A percentile compares a stretch with the other conserved stretches of the same genome.
Conservation (phyloP, 2,329 filamentous ascomycete genomes). For the Talaromyces piceae region DNA sequence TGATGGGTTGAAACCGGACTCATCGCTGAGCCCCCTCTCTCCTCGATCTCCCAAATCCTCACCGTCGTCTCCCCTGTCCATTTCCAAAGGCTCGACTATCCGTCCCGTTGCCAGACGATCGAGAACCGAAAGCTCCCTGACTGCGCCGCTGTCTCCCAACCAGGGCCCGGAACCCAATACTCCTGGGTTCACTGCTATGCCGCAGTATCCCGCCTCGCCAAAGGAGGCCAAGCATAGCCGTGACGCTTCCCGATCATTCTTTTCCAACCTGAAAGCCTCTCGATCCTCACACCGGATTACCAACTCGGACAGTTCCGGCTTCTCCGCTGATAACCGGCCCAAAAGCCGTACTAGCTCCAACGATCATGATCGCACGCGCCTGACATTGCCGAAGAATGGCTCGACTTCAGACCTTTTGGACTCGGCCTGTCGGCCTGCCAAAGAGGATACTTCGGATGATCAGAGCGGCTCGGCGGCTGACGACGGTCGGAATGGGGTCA, state of each 20-base stretch:
- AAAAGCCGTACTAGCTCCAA: constrained; percentile 39
- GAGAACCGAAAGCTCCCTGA: constrained; percentile 21
- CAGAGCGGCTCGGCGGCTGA: constrained; percentile 23
- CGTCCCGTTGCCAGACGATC: constrained; percentile 34
- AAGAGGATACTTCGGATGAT: constrained; percentile 16
- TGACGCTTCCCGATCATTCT: constrained; percentile 40
- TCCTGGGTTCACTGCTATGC: constrained; percentile 39
- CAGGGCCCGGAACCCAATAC: constrained; percentile 25
- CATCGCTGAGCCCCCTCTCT: constrained; percentile 26
- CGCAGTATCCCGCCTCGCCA: constrained; percentile 38
- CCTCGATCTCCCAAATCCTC: constrained; percentile 32
- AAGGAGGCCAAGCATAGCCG: constrained; percentile 36
- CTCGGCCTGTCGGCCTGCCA: constrained; percentile 21
- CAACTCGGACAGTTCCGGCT: constrained; percentile 32
- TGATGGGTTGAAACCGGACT: constrained; percentile 28
- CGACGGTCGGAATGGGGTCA: background rate
- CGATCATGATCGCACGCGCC: constrained; percentile 28
- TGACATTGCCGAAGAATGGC: constrained; percentile 30
- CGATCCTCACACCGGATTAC: constrained; percentile 38
- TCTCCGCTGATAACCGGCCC: constrained; percentile 26
- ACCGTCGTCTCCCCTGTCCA: constrained; percentile 27
- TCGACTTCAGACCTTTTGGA: constrained; percentile 37
- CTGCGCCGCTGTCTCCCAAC: constrained; percentile 22
- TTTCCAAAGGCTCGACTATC: constrained; percentile 32
- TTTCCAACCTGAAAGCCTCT: constrained; percentile 40